Percentiles rank a stretch among this genome's conserved stretches.
Conservation (phyloP, 129 eudicot species). For the Tanacetum coccineum region DNA sequence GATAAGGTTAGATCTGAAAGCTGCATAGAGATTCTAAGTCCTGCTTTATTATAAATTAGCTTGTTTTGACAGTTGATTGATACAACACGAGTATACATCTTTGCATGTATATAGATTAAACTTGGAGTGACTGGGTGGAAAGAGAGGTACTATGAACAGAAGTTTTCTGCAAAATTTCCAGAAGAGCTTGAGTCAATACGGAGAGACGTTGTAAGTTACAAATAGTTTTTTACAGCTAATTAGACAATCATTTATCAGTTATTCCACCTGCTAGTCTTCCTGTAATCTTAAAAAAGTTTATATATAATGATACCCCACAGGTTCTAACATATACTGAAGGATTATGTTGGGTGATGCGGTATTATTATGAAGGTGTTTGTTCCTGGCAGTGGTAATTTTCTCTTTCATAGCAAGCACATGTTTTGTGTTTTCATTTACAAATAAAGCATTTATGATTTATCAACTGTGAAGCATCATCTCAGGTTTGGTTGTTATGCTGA, state of each 20-base stretch:
- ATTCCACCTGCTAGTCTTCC: no score
- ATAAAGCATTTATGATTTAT: background rate
- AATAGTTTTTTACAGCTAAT: no score
- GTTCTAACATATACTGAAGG: conserved; percentile 1
- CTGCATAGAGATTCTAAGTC: background rate
- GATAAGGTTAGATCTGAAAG: conserved; percentile 50
- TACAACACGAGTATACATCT: background rate
- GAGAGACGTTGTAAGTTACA: no score
- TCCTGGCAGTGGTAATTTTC: conserved; percentile 2
- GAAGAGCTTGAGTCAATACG: no score
- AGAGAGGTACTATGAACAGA: no score
- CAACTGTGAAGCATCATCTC: no score
- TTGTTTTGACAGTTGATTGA: background rate
- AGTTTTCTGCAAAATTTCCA: no score
- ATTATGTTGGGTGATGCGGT: background rate
- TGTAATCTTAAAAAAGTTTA: background rate
- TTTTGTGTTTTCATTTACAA: background rate
- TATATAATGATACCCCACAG: background rate
- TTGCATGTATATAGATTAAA: background rate
- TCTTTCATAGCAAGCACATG: background rate
- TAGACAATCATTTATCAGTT: no score
- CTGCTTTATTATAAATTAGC: background rate
- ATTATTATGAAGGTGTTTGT: background rate
- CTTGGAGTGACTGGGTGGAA: no score
- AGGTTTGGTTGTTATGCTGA: no score